A percentile compares a stretch with the other conserved stretches of the same genome.
phyloP scores from a whole-genome alignment of 208 protist species.

The Herpetomonas samuelpessoai region DNA sequence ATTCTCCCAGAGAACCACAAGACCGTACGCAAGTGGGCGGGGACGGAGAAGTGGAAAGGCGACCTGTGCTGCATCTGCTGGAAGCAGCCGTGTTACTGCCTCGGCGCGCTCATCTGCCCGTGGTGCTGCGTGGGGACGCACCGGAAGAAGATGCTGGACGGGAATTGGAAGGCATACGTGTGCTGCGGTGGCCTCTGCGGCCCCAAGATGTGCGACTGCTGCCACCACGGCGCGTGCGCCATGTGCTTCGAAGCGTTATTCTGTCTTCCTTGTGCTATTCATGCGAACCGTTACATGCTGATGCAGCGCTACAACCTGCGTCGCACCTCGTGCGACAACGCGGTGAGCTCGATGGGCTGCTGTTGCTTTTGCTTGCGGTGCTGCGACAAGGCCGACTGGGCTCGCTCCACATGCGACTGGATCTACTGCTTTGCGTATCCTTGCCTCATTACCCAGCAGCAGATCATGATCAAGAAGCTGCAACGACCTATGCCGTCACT shows the following conservation, averaged over 20 bases:
- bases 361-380: conserved; percentile 14
- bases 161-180: conserved; percentile 45
- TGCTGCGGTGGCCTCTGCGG: conserved; percentile 65
- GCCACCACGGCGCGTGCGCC: conserved; percentile 25
- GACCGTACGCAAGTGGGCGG: conserved; percentile 32
- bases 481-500: conserved; percentile 24
- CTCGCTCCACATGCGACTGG: conserved; percentile 21
- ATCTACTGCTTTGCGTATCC: conserved; percentile 41
- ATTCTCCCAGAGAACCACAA: conserved; percentile 21
- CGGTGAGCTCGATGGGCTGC: conserved; percentile 23
- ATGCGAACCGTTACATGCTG: conserved; percentile 71
- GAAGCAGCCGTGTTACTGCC: conserved; percentile 35
- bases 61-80: conserved; percentile 27
- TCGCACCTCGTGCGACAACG: conserved; percentile 51
- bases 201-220: conserved; percentile 22
- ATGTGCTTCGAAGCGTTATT: conserved; percentile 40
- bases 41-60: conserved; percentile 29
- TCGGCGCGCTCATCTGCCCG: conserved; percentile 41
- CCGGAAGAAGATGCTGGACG: conserved; percentile 40
- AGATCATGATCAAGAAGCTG: conserved; percentile 47
- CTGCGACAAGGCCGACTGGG: conserved; percentile 2
- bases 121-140: conserved; percentile 57
- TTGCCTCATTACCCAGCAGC: conserved; percentile 66
- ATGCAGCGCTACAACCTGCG: conserved; percentile 50
- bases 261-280: conserved; percentile 46